Evolutionary conservation across 768 basidiomycete genomes (phyloP).

Genomic region (Fomitopsis pulvina): DNA sequence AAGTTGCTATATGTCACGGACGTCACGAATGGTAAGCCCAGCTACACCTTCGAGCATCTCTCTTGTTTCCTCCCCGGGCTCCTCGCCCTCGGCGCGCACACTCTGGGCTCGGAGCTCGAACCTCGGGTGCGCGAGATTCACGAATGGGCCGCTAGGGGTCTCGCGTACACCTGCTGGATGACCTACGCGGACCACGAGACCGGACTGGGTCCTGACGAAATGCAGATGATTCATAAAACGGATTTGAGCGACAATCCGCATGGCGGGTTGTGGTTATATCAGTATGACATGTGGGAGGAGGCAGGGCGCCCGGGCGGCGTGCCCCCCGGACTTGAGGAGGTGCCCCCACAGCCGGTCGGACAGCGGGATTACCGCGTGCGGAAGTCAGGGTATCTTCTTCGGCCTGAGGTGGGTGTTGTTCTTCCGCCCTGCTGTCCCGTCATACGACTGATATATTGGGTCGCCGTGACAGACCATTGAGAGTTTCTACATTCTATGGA

Average conservation of each 20-base stretch:
- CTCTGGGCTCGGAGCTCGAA: constrained; percentile 42
- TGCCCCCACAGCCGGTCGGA: constrained; percentile 23
- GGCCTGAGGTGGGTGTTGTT: constrained; percentile 54
- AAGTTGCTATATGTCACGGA: constrained; percentile 72
- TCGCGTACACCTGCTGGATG: constrained; percentile 67
- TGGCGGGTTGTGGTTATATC: constrained; percentile 27
- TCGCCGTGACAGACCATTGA: constrained; percentile 74
- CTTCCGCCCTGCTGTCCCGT: constrained; percentile 22
- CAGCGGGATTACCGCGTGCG: constrained; percentile 45
- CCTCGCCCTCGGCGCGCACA: constrained; percentile 64
- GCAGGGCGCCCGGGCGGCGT: constrained; percentile 24
- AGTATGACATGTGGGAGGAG: constrained; percentile 39
- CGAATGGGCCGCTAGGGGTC: constrained; percentile 69
- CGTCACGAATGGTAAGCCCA: constrained; percentile 21
- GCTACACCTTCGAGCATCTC: constrained; percentile 67
- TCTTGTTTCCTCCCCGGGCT: constrained; percentile 78
- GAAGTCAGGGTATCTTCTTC: constrained; percentile 45
- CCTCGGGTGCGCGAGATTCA: constrained; percentile 47
- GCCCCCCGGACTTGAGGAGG: constrained; percentile 49
- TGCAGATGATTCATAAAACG: constrained; percentile 17
- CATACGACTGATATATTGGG: constrained; percentile 42
- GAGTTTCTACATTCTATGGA: constrained; percentile 67
- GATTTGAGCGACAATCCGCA: constrained; percentile 5
- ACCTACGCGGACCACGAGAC: constrained; percentile 67
- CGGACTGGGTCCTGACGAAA: constrained; percentile 66